Evolutionary conservation across 495 filamentous ascomycete species (phyloP).

Genomic region (Aspergillus sparsus): DNA sequence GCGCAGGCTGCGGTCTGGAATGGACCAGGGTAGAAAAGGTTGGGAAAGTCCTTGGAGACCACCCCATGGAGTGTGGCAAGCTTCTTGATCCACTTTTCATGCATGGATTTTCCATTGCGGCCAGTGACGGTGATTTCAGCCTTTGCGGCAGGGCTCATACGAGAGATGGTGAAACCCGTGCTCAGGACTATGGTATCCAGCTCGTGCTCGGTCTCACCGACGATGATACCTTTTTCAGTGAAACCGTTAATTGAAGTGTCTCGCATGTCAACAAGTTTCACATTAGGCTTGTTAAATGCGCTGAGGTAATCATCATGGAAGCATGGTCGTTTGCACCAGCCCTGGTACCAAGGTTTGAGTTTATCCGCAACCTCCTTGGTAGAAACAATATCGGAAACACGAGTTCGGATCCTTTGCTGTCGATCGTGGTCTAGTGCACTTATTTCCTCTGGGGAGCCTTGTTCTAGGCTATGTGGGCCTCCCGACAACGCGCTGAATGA

Average conservation of each 20-base stretch:
- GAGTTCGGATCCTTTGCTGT: background rate
- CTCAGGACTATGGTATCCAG: conserved; percentile 43
- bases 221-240: conserved; percentile 29
- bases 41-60: conserved; percentile 49
- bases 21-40: conserved; percentile 50
- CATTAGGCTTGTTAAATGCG: conserved; percentile 32
- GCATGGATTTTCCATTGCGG: conserved; percentile 37
- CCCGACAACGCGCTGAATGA: conserved; percentile 15
- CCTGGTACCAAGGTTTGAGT: conserved; percentile 3
- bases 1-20: conserved; percentile 36
- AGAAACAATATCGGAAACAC: background rate
- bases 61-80: conserved; percentile 28
- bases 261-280: conserved; percentile 35
- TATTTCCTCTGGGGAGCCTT: background rate
- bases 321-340: conserved; percentile 11
- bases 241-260: conserved; percentile 27
- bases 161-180: conserved; percentile 29
- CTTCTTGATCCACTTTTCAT: conserved; percentile 42
- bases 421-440: background rate
- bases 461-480: background rate
- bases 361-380: background rate
- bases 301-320: conserved; percentile 9
- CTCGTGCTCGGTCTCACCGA: conserved; percentile 30
- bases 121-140: conserved; percentile 6
- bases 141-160: background rate